Percentiles rank a stretch among this genome's conserved stretches.
Evolutionary conservation across 106 monocot species (phyloP).

Genomic region (Dendrobium officinale): DNA sequence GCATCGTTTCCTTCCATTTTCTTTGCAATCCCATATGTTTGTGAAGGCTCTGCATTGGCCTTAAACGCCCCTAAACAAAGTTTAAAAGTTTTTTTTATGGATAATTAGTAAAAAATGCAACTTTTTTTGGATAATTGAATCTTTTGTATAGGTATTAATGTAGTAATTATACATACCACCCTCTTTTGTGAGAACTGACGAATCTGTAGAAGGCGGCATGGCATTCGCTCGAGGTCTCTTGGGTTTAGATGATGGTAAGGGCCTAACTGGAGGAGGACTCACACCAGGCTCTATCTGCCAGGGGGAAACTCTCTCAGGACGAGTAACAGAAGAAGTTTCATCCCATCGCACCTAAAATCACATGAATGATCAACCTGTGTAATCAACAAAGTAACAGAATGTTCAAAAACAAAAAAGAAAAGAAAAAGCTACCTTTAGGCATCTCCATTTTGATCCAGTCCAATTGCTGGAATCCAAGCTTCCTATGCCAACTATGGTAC

Average conservation of each 20-base stretch:
- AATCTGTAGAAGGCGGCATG: constrained; percentile 26
- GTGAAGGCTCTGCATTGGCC: not conserved
- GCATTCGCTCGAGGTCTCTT: constrained; percentile 34
- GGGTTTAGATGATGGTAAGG: constrained; percentile 26
- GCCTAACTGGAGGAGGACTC: constrained; percentile 21
- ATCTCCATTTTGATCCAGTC: constrained; percentile 57
- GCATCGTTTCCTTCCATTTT: not conserved
- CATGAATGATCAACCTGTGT: not conserved
- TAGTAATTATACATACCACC: constrained; percentile 16
- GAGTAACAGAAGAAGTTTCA: constrained; percentile 44
- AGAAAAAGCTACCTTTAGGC: constrained; percentile 32
- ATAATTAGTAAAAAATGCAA: not conserved
- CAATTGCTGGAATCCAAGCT: constrained; percentile 40
- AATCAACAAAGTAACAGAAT: not conserved
- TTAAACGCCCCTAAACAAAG: not conserved
- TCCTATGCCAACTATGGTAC: constrained; percentile 52
- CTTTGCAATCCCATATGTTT: not conserved
- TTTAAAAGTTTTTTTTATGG: not conserved
- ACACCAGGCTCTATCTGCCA: constrained; percentile 54
- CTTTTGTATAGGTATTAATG: not conserved
- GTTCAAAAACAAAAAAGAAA: not conserved
- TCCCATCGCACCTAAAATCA: constrained; percentile 54
- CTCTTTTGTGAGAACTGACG: constrained; percentile 44
- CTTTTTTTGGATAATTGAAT: not conserved
- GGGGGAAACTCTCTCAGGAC: constrained; percentile 59